Conservation (phyloP, 805 yeast genomes). For the Alloascoidea africana region DNA sequence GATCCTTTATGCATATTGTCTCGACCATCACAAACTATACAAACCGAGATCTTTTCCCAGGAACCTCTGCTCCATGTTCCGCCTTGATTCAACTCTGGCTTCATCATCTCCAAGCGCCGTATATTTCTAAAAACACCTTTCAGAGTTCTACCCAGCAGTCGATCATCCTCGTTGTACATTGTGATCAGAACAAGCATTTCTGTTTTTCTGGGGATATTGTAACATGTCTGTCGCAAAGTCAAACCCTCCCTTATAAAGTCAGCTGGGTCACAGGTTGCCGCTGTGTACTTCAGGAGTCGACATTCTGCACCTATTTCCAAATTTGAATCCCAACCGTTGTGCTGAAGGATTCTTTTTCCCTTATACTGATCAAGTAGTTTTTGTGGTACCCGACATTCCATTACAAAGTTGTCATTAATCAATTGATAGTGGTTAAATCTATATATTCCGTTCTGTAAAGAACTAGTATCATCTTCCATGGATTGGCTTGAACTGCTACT, state of each 20-base stretch:
- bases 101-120: constrained; percentile 38
- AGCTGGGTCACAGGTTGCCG: constrained; percentile 59
- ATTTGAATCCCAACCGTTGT: too few relatives aligned
- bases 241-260: constrained; percentile 42
- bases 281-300: too few relatives aligned
- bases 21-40: constrained; percentile 50
- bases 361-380: too few relatives aligned
- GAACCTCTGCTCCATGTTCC: constrained; percentile 30
- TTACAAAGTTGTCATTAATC: too few relatives aligned
- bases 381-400: too few relatives aligned
- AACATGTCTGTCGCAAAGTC: constrained; percentile 38
- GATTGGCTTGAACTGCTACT: too few relatives aligned
- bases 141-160: constrained; percentile 41
- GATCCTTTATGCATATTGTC: constrained; percentile 50
- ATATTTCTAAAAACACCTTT: constrained; percentile 53
- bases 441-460: too few relatives aligned
- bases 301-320: too few relatives aligned
- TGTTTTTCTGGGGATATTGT: constrained; percentile 41
- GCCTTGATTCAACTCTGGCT: constrained; percentile 30
- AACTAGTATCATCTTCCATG: too few relatives aligned
- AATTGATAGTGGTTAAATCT: too few relatives aligned
- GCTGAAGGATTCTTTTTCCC: too few relatives aligned
- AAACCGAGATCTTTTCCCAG: constrained; percentile 56
- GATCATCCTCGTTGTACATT: constrained; percentile 55
- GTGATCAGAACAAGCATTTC: constrained; percentile 49